Evolutionary conservation across 352 stramenopile genomes (phyloP).

Genomic region (Blastocystis sp.): DNA sequence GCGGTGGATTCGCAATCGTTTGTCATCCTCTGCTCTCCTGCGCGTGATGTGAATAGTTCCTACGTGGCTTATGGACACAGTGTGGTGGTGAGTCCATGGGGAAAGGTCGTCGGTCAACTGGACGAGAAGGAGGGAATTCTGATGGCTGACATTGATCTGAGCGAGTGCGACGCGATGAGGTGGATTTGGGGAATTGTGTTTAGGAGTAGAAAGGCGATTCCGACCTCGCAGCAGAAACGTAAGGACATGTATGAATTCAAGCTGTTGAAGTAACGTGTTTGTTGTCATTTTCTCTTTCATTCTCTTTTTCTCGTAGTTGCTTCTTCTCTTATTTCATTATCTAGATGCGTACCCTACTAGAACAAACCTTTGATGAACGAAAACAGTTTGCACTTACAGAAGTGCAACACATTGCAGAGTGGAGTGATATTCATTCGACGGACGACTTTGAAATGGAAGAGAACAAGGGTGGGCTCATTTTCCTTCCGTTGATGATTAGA

Average conservation of each 20-base stretch:
- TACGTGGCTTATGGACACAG: conserved; percentile 56
- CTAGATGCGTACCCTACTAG: background rate
- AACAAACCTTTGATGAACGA: background rate
- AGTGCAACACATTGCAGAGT: background rate
- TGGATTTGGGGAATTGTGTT: background rate
- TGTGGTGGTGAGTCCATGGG: conserved; percentile 34
- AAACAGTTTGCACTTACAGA: conserved; percentile 2
- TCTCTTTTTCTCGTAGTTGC: background rate
- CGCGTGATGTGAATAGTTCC: conserved; percentile 71
- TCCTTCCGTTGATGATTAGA: background rate
- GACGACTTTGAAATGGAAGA: conserved; percentile 6
- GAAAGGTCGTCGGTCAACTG: conserved; percentile 17
- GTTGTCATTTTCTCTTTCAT: conserved; percentile 13
- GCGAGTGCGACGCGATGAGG: background rate
- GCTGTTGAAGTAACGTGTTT: background rate
- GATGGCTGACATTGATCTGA: conserved; percentile 31
- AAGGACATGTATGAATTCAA: conserved; percentile 49
- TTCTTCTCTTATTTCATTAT: too few relatives aligned
- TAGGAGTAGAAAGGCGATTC: conserved; percentile 21
- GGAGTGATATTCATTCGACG: background rate
- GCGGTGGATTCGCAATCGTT: conserved; percentile 84
- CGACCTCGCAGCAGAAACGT: conserved; percentile 37
- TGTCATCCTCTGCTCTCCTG: conserved; percentile 85
- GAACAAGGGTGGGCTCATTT: background rate
- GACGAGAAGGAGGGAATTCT: conserved; percentile 52